Conservation (phyloP, 2,329 filamentous ascomycete species). For the Byssothecium circinans region DNA sequence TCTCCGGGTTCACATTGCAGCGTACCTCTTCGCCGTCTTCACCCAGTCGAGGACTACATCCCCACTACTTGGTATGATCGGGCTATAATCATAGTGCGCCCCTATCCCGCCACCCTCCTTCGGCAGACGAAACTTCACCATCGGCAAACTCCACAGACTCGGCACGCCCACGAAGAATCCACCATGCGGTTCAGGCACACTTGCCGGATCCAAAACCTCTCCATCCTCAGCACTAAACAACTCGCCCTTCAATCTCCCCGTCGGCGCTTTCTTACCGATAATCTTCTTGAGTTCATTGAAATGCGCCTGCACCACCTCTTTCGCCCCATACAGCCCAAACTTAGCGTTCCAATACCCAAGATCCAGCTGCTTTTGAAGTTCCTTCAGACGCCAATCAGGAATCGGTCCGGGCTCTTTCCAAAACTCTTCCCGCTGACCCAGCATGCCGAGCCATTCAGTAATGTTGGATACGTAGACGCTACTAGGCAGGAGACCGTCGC, state of each 20-base stretch:
- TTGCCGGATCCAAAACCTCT: conserved; percentile 44
- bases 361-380: conserved; percentile 48
- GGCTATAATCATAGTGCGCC: conserved; percentile 37
- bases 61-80: conserved; percentile 38
- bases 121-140: conserved; percentile 37
- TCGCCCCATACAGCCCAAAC: conserved; percentile 51
- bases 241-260: conserved; percentile 42
- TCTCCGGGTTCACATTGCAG: neutral
- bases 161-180: conserved; percentile 38
- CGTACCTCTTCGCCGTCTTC: conserved; percentile 39
- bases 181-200: conserved; percentile 31
- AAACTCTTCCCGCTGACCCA: conserved; percentile 48
- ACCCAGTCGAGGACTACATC: conserved; percentile 49
- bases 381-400: conserved; percentile 50
- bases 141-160: conserved; percentile 34
- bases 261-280: conserved; percentile 40
- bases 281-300: conserved; percentile 46
- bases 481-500: conserved; percentile 48
- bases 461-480: conserved; percentile 52
- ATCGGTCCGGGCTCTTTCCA: conserved; percentile 50
- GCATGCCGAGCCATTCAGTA: conserved; percentile 51
- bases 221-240: conserved; percentile 46
- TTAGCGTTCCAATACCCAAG: conserved; percentile 51
- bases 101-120: conserved; percentile 32
- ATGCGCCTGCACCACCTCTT: conserved; percentile 48